Evolutionary conservation across 139 green algal species (phyloP).

Genomic region (Coccomyxa sp.): DNA sequence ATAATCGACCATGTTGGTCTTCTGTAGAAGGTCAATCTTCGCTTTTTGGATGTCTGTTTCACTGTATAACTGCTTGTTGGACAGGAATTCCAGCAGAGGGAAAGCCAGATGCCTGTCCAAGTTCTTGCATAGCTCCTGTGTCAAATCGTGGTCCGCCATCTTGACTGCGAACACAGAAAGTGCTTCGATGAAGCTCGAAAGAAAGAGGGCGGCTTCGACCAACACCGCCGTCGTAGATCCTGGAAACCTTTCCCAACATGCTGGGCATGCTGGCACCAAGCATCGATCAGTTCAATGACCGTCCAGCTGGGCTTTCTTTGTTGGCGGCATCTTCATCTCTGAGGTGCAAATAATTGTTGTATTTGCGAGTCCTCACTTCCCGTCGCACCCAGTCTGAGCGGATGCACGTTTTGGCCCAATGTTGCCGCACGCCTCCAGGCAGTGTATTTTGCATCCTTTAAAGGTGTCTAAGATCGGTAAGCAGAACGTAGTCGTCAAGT

Average conservation of each 20-base stretch:
- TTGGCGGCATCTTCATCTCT: background rate
- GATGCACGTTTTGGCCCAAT: too few species aligned
- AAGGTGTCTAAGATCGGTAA: too few species aligned
- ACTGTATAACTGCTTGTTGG: slow-evolving; percentile 78
- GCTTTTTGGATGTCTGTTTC: slow-evolving; percentile 80
- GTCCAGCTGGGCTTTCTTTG: background rate
- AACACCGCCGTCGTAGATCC: too few species aligned
- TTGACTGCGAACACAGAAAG: background rate
- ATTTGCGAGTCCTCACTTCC: background rate
- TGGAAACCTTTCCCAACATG: background rate
- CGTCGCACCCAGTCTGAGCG: too few species aligned
- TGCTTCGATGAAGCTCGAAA: background rate
- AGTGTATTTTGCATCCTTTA: too few species aligned
- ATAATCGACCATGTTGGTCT: slow-evolving; percentile 99
- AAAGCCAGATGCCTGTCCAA: slow-evolving; percentile 94
- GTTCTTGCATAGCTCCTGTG: slow-evolving; percentile 56
- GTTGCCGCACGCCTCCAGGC: too few species aligned
- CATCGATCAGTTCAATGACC: background rate
- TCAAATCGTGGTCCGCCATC: slow-evolving; percentile 59
- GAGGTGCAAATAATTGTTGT: background rate
- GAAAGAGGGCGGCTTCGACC: background rate
- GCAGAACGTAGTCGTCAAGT: too few species aligned
- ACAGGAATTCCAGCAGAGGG: slow-evolving; percentile 92
- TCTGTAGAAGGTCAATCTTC: slow-evolving; percentile 93
- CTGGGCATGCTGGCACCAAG: background rate